These are phyloP conservation scores for Boletus hoseneyae DNA, from an alignment of 1,284 basidiomycete genomes.

Conservation along the genomic window DNA sequence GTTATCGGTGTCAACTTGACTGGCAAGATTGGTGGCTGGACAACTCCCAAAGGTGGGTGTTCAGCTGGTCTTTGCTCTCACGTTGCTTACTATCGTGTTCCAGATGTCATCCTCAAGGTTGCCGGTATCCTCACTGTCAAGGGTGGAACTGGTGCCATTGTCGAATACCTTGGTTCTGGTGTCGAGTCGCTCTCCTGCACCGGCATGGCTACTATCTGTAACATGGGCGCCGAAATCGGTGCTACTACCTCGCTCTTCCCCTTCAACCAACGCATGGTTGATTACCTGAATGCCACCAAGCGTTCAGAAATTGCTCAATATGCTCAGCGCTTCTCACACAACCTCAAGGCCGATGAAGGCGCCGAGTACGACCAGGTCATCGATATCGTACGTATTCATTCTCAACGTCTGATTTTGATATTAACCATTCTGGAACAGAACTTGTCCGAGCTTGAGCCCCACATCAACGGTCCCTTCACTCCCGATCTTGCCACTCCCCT, in stretches of 20 bases:
- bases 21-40: slow-evolving; percentile 96
- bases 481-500: slow-evolving; percentile 95
- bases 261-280: slow-evolving; percentile 92
- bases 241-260: slow-evolving; percentile 99
- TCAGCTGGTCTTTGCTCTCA: background rate
- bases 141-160: slow-evolving; percentile 96
- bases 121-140: slow-evolving; percentile 97
- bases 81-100: slow-evolving; percentile 8
- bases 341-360: slow-evolving; percentile 85
- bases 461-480: slow-evolving; percentile 99
- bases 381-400: slow-evolving; percentile 66
- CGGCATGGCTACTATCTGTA: slow-evolving; percentile 99
- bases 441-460: slow-evolving; percentile 95
- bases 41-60: slow-evolving; percentile 84
- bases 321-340: slow-evolving; percentile 87
- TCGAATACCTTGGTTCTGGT: slow-evolving; percentile 93
- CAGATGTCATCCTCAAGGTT: slow-evolving; percentile 95
- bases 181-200: slow-evolving; percentile 96
- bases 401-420: background rate
- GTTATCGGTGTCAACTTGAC: slow-evolving; percentile 97
- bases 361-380: slow-evolving; percentile 95
- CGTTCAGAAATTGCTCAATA: slow-evolving; percentile 88
- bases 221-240: slow-evolving; percentile 99
- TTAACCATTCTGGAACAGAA: slow-evolving; percentile 48
- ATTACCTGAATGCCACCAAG: slow-evolving; percentile 93